These are phyloP conservation scores for Alternaria triticina DNA, from an alignment of 2,329 filamentous ascomycete species.

Conservation along the genomic window DNA sequence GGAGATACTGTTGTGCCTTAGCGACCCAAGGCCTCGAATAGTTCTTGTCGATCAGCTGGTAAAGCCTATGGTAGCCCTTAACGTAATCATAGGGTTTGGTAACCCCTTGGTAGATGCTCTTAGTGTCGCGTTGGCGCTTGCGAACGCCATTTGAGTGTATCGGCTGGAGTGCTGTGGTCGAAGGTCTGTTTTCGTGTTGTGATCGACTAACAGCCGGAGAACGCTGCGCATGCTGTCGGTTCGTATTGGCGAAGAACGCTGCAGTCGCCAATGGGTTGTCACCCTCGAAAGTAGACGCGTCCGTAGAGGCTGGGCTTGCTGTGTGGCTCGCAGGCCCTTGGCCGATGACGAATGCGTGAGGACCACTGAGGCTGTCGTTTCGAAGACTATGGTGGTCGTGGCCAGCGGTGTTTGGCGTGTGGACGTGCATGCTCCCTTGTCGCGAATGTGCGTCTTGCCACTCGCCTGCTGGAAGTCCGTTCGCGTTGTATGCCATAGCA, in stretches of 20 bases:
- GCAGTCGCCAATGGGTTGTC: constrained; percentile 48
- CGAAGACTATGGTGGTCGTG: constrained; percentile 38
- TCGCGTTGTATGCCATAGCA: constrained; percentile 37
- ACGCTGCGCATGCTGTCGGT: constrained; percentile 37
- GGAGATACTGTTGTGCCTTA: constrained; percentile 84
- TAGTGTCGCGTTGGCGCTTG: constrained; percentile 72
- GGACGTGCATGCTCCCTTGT: constrained; percentile 54
- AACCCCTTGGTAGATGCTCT: constrained; percentile 85
- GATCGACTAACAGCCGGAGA: constrained; percentile 36
- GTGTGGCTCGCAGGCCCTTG: constrained; percentile 63
- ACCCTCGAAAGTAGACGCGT: constrained; percentile 52
- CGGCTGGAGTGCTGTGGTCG: constrained; percentile 41
- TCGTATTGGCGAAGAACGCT: constrained; percentile 43
- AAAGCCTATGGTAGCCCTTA: constrained; percentile 85
- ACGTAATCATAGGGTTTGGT: constrained; percentile 93
- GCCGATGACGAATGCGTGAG: constrained; percentile 68
- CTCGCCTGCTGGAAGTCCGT: constrained; percentile 36
- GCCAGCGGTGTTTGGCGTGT: constrained; percentile 51
- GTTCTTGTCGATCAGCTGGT: constrained; percentile 77
- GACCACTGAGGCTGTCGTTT: constrained; percentile 48
- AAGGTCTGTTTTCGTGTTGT: constrained; percentile 32
- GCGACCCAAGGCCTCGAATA: constrained; percentile 79
- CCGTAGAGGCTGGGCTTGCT: constrained; percentile 61
- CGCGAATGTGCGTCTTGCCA: constrained; percentile 50
- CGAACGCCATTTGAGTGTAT: constrained; percentile 43